Evolutionary conservation across 345 rosid genomes (phyloP).

Genomic region (Camelina sativa): DNA sequence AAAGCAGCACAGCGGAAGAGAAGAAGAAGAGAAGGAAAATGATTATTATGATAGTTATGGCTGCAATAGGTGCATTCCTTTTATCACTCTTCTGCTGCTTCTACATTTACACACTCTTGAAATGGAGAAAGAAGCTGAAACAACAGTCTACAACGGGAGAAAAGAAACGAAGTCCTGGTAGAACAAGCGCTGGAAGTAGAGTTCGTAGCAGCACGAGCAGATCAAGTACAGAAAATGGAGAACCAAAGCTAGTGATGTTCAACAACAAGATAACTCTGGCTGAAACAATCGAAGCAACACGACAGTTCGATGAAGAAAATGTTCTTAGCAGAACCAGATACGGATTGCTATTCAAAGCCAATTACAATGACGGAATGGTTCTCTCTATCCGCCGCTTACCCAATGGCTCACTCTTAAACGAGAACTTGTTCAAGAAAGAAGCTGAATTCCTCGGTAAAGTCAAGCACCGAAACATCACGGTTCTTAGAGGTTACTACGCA

Average conservation of each 20-base stretch:
- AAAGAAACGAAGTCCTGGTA: slow-evolving; percentile 84
- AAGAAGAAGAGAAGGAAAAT: slow-evolving; percentile 60
- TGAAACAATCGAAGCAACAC: slow-evolving; percentile 85
- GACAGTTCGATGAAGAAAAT: slow-evolving; percentile 92
- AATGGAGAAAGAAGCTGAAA: slow-evolving; percentile 83
- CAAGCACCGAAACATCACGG: slow-evolving; percentile 86
- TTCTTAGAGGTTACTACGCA: slow-evolving; percentile 84
- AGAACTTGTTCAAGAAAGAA: slow-evolving; percentile 78
- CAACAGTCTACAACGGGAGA: slow-evolving; percentile 66
- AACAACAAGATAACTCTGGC: slow-evolving; percentile 86
- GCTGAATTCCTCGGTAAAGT: slow-evolving; percentile 82
- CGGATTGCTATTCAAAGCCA: slow-evolving; percentile 87
- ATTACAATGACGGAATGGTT: slow-evolving; percentile 90
- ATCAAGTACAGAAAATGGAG: slow-evolving; percentile 76
- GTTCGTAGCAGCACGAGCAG: slow-evolving; percentile 72
- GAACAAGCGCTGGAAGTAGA: slow-evolving; percentile 82
- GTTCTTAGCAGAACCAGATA: slow-evolving; percentile 79
- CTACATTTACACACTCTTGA: slow-evolving; percentile 77
- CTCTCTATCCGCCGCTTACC: slow-evolving; percentile 80
- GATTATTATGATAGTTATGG: slow-evolving; percentile 61
- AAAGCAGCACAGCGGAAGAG: slow-evolving; percentile 39
- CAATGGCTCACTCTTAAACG: slow-evolving; percentile 59
- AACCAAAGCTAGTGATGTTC: slow-evolving; percentile 91
- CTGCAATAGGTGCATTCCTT: slow-evolving; percentile 61
- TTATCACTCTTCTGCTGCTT: slow-evolving; percentile 81